These are phyloP conservation scores for Phytophthora pseudosyringae DNA, from an alignment of 352 stramenopile genomes.

Conservation along the genomic window DNA sequence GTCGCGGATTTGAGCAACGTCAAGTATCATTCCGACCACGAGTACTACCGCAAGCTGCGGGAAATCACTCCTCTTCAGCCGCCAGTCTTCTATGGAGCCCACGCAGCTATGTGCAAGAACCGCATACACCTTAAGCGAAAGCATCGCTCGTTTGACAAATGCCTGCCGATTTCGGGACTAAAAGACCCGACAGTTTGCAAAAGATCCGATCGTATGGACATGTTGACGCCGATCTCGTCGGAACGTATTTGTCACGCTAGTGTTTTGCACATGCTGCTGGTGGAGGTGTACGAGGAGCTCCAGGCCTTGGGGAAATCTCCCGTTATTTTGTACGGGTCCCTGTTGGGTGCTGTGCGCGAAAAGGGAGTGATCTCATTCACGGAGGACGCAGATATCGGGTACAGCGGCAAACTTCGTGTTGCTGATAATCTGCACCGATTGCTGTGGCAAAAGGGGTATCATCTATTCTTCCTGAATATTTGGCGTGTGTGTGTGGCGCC, in stretches of 20 bases:
- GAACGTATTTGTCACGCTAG: conserved; percentile 50
- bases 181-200: conserved; percentile 51
- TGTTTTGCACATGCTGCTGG: conserved; percentile 57
- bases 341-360: conserved; percentile 57
- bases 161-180: conserved; percentile 50
- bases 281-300: conserved; percentile 60
- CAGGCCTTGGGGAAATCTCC: conserved; percentile 25
- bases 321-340: conserved; percentile 49
- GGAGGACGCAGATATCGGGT: conserved; percentile 56
- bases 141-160: conserved; percentile 30
- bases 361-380: conserved; percentile 55
- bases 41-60: conserved; percentile 23
- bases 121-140: conserved; percentile 21
- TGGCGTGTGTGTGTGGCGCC: conserved; percentile 47
- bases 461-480: conserved; percentile 49
- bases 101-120: conserved; percentile 21
- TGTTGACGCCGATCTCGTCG: conserved; percentile 29
- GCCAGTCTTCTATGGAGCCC: conserved; percentile 34
- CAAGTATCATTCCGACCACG: conserved; percentile 23
- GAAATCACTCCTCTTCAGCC: conserved; percentile 7
- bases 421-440: conserved; percentile 3
- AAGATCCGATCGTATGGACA: conserved; percentile 47
- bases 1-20: conserved; percentile 8
- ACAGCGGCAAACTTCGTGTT: conserved; percentile 15
- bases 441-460: conserved; percentile 48